Conservation (phyloP, 805 yeast species). For the Starmerella sp. region DNA sequence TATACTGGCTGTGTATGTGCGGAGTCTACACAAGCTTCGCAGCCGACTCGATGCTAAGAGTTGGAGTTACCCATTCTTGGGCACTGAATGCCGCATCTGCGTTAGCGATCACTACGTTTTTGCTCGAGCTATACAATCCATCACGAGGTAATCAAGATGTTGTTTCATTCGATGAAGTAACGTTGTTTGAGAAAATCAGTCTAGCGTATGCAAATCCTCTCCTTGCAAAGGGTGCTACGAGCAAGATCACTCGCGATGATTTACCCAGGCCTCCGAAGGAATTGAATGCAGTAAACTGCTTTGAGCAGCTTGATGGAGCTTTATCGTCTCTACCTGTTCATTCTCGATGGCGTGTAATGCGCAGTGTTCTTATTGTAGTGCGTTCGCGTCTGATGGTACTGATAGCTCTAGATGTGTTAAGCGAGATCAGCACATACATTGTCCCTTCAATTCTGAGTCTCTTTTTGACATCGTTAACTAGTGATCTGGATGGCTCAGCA, state of each 20-base stretch:
- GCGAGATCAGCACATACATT: conserved; percentile 12
- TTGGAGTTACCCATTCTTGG: neutral
- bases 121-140: conserved; percentile 11
- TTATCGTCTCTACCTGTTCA: conserved; percentile 1
- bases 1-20: conserved; percentile 21
- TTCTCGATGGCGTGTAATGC: conserved; percentile 16
- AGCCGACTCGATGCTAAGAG: conserved; percentile 13
- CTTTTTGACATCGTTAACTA: conserved; percentile 18
- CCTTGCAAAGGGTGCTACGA: conserved; percentile 12
- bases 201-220: conserved; percentile 15
- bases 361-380: conserved; percentile 9
- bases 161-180: conserved; percentile 14
- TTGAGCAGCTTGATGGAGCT: conserved; percentile 7
- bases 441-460: conserved; percentile 18
- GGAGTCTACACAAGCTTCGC: conserved; percentile 14
- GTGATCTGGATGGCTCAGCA: conserved; percentile 7
- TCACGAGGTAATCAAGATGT: neutral
- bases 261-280: conserved; percentile 21
- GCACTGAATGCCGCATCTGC: neutral
- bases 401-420: conserved; percentile 6
- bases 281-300: conserved; percentile 15
- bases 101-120: conserved; percentile 3
- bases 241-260: conserved; percentile 14
- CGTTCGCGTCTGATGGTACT: conserved; percentile 5
- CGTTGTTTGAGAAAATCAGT: conserved; percentile 19